Evolutionary conservation across 208 protist genomes (phyloP).

Genomic region (Acanthamoeba lenticulata): DNA sequence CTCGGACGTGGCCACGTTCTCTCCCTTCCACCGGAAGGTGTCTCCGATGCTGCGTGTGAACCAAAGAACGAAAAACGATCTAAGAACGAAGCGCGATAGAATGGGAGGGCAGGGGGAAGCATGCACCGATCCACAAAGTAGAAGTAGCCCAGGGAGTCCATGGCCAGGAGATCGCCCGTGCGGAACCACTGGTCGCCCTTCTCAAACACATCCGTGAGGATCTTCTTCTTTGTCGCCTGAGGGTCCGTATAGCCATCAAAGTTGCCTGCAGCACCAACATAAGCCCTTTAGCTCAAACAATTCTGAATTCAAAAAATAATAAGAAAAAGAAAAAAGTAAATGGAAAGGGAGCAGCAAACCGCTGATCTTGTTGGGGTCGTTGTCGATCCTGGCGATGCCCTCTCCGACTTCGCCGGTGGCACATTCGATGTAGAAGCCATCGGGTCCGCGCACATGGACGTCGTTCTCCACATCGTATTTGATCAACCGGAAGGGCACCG

Average conservation of each 20-base stretch:
- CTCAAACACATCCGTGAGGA: constrained; percentile 55
- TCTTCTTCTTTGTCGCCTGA: constrained; percentile 67
- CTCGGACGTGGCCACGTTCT: constrained; percentile 81
- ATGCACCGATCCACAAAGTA: constrained; percentile 75
- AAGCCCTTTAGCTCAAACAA: too few relatives aligned
- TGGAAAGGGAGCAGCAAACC: too few relatives aligned
- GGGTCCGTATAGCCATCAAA: constrained; percentile 74
- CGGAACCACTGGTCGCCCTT: constrained; percentile 75
- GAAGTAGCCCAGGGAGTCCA: constrained; percentile 71
- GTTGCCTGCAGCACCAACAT: background rate
- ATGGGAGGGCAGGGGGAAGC: background rate
- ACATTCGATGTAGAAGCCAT: constrained; percentile 75
- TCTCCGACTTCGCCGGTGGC: constrained; percentile 67
- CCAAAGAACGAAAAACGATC: background rate
- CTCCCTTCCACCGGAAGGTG: constrained; percentile 83
- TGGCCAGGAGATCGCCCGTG: constrained; percentile 71
- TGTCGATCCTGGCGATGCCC: constrained; percentile 63
- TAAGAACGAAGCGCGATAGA: background rate
- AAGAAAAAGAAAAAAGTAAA: too few relatives aligned
- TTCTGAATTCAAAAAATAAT: too few relatives aligned
- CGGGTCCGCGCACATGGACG: constrained; percentile 17
- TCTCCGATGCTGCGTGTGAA: constrained; percentile 70
- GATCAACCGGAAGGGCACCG: constrained; percentile 37
- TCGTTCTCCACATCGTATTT: constrained; percentile 67
- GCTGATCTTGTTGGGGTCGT: constrained; percentile 32